phyloP scores from a whole-genome alignment of 345 rosid species.

The Rhodamnia rubescens region DNA sequence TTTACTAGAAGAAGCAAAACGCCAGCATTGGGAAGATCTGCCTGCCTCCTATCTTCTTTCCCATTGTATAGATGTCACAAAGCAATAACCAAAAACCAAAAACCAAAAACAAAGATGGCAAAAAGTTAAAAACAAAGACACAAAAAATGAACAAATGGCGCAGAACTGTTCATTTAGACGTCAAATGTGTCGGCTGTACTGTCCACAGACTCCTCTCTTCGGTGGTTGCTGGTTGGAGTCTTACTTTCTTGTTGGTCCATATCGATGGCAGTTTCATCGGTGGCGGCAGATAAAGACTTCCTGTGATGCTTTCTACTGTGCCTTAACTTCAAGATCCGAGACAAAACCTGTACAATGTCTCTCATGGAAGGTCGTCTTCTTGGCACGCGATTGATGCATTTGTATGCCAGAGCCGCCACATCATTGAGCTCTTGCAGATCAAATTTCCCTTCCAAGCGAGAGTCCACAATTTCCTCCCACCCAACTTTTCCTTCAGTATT shows the following conservation, averaged over 20 bases:
- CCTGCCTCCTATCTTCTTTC: constrained; percentile 11
- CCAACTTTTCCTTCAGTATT: constrained; percentile 70
- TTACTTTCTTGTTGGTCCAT: constrained; percentile 26
- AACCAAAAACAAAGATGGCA: background rate
- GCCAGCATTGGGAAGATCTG: background rate
- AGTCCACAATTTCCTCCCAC: constrained; percentile 96
- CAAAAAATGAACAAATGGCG: constrained; percentile 3
- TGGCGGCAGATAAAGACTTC: constrained; percentile 28
- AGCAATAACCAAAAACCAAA: background rate
- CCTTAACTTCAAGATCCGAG: constrained; percentile 56
- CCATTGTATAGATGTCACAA: background rate
- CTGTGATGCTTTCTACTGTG: constrained; percentile 50
- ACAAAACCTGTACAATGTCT: constrained; percentile 80
- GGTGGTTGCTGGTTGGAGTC: constrained; percentile 26
- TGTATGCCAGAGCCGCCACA: constrained; percentile 84
- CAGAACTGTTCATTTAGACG: constrained; percentile 14
- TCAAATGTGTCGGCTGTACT: constrained; percentile 44
- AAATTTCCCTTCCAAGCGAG: constrained; percentile 64
- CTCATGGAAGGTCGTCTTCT: constrained; percentile 90
- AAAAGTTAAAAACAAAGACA: background rate
- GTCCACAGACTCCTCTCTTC: constrained; percentile 66
- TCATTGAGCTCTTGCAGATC: constrained; percentile 72
- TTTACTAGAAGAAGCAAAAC: background rate
- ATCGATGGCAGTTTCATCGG: constrained; percentile 37
- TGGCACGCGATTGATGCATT: constrained; percentile 59